Percentiles rank a stretch among this genome's conserved stretches.
These are phyloP conservation scores for Aspergillus cavernicola DNA, from an alignment of 495 filamentous ascomycete species.

Conservation along the genomic window DNA sequence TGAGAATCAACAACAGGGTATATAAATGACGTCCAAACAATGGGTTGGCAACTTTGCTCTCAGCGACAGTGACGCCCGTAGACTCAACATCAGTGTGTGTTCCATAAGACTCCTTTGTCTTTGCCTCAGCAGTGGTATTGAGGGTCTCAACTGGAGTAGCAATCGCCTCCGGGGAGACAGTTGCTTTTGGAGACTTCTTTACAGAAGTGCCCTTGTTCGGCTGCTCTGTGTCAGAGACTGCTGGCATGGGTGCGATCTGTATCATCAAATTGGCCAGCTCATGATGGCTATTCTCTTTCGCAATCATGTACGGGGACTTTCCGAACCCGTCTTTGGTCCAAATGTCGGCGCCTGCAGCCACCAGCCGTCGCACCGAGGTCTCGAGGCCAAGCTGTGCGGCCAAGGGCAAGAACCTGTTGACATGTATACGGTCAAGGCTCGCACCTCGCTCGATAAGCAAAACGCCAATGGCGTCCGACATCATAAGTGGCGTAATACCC, in stretches of 20 bases:
- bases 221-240: neutral
- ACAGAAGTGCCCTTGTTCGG: neutral
- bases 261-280: slow-evolving; percentile 6
- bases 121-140: too few species aligned
- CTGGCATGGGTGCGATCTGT: neutral
- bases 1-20: neutral
- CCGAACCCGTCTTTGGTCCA: neutral
- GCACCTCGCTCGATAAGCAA: neutral
- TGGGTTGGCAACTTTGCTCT: neutral
- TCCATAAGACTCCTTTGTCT: too few species aligned
- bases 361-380: neutral
- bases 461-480: neutral
- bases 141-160: too few species aligned
- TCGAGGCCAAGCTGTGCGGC: neutral
- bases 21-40: neutral
- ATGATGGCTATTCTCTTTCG: neutral
- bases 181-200: too few species aligned
- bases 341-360: neutral
- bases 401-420: neutral
- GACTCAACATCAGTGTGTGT: too few species aligned
- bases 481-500: neutral
- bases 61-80: too few species aligned
- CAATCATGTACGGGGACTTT: neutral
- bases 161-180: too few species aligned
- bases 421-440: neutral